phyloP scores from a whole-genome alignment of 2,329 filamentous ascomycete species.

The Didymella keratinophila region DNA sequence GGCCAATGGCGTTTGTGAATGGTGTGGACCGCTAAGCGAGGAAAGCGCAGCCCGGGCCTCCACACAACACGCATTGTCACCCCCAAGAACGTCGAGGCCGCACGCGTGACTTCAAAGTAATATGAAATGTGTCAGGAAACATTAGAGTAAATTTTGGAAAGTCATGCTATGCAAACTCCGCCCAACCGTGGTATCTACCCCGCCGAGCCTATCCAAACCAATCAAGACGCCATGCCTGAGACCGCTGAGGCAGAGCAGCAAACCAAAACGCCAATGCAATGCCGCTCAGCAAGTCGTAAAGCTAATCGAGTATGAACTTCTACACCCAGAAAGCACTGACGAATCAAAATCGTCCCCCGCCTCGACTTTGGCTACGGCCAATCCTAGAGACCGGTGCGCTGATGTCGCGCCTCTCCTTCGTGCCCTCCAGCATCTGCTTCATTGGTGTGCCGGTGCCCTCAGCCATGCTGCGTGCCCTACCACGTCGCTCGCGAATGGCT shows the following conservation, averaged over 20 bases:
- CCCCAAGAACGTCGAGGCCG: neutral
- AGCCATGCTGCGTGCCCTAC: conserved; percentile 73
- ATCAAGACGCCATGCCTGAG: conserved; percentile 14
- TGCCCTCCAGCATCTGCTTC: conserved; percentile 65
- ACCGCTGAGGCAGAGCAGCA: conserved; percentile 16
- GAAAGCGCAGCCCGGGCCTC: neutral
- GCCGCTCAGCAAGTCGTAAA: conserved; percentile 37
- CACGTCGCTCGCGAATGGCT: conserved; percentile 75
- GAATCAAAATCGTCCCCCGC: conserved; percentile 1
- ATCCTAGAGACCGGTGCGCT: conserved; percentile 53
- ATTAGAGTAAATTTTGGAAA: neutral
- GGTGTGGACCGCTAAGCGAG: conserved; percentile 1
- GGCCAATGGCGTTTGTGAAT: neutral
- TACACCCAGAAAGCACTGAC: neutral
- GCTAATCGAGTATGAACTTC: conserved; percentile 12
- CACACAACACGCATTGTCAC: neutral
- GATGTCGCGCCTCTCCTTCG: conserved; percentile 56
- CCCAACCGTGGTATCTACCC: conserved; percentile 39
- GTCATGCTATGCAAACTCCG: conserved; percentile 12
- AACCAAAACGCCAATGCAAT: conserved; percentile 45
- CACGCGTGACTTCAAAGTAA: neutral
- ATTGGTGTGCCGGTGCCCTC: conserved; percentile 68
- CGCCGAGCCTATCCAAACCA: conserved; percentile 21
- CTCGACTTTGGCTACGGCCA: conserved; percentile 30
- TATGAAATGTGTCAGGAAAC: neutral